A percentile compares a stretch with the other conserved stretches of the same genome.
Conservation (phyloP, 31 red algal species). For the Asparagopsis taxiformis region DNA sequence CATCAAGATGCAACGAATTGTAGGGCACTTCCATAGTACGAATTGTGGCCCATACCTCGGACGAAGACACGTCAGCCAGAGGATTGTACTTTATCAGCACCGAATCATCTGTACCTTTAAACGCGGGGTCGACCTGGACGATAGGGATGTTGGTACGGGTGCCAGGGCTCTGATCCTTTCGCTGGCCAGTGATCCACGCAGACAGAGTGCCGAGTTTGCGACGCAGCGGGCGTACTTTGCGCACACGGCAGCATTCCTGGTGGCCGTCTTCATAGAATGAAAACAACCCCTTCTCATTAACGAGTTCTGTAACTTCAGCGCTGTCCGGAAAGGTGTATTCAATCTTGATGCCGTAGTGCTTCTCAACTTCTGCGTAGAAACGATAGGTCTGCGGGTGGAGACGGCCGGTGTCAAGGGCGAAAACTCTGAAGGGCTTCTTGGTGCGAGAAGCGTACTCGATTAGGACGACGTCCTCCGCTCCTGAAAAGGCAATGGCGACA, state of each 20-base stretch:
- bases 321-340: conserved; percentile 90
- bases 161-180: conserved; percentile 97
- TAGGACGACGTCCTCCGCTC: conserved; percentile 97
- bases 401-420: conserved; percentile 95
- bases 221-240: conserved; percentile 91
- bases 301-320: conserved; percentile 77
- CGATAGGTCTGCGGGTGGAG: conserved; percentile 93
- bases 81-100: conserved; percentile 97
- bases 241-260: conserved; percentile 91
- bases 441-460: conserved; percentile 93
- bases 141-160: conserved; percentile 85
- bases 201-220: conserved; percentile 81
- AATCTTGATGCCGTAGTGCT: conserved; percentile 93
- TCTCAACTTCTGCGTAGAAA: conserved; percentile 81
- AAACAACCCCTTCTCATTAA: conserved; percentile 96
- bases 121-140: conserved; percentile 89
- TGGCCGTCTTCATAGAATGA: conserved; percentile 97
- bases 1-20: conserved; percentile 84
- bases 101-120: conserved; percentile 63
- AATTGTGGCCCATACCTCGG: conserved; percentile 92
- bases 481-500: conserved; percentile 92
- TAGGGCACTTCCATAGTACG: conserved; percentile 92
- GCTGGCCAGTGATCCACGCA: conserved; percentile 99
- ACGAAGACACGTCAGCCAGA: conserved; percentile 74
- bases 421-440: conserved; percentile 88